Conservation (phyloP, 129 eudicot species). For the Tanacetum coccineum region DNA sequence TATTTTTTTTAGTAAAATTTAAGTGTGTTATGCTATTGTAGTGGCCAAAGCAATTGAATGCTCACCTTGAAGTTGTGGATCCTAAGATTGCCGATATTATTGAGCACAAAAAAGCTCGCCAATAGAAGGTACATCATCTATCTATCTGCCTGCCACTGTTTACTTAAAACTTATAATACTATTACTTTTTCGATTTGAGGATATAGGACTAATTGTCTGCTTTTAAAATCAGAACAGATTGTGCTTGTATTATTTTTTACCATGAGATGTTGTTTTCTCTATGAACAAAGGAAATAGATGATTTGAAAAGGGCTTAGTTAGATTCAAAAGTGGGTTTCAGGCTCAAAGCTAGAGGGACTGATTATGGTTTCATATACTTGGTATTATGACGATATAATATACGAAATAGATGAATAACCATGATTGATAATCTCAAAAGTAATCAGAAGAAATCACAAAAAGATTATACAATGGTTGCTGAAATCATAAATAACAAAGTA, state of each 20-base stretch:
- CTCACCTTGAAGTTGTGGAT: conserved; percentile 83
- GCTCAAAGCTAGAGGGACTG: background rate
- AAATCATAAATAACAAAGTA: no score
- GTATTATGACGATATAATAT: background rate
- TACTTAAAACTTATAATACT: background rate
- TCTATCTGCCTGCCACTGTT: background rate
- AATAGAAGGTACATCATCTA: conserved; percentile 70
- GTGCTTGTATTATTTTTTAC: background rate
- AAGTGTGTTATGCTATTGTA: conserved; percentile 21
- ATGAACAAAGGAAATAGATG: background rate
- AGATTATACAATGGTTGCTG: background rate
- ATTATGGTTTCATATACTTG: conserved; percentile 1
- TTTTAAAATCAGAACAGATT: background rate
- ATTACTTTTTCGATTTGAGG: no score
- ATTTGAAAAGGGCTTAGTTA: no score
- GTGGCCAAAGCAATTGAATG: conserved; percentile 99
- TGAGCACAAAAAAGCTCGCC: conserved; percentile 90
- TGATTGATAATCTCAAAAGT: background rate
- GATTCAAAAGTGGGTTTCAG: background rate
- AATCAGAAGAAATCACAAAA: background rate
- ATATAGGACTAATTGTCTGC: background rate
- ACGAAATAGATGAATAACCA: background rate
- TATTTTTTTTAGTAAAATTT: background rate
- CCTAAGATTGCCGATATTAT: conserved; percentile 97
- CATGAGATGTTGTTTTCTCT: background rate